A percentile compares a stretch with the other conserved stretches of the same genome.
These are phyloP conservation scores for Sugiyamaella valdiviana DNA, from an alignment of 805 yeast species.

Conservation along the genomic window DNA sequence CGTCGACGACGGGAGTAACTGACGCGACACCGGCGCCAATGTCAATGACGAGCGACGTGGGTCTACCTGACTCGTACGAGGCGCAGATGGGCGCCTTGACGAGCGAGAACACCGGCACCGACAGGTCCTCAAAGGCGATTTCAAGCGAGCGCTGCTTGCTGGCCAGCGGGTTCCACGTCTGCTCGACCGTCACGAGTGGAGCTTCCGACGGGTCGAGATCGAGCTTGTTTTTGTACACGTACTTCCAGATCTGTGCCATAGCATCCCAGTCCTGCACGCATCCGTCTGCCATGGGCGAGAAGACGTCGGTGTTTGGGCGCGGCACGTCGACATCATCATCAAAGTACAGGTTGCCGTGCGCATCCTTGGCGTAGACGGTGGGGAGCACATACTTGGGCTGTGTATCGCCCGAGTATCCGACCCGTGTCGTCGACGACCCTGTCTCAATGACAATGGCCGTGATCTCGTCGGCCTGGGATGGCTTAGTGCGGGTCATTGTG, in stretches of 20 bases:
- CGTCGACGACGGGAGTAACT: conserved; percentile 44
- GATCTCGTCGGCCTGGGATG: conserved; percentile 56
- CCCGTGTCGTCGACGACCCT: conserved; percentile 73
- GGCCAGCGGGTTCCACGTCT: conserved; percentile 61
- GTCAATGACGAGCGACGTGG: conserved; percentile 75
- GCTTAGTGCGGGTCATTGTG: conserved; percentile 16
- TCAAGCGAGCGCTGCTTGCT: conserved; percentile 55
- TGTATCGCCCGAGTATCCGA: conserved; percentile 91
- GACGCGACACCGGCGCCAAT: conserved; percentile 64
- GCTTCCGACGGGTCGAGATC: conserved; percentile 51
- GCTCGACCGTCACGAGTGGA: conserved; percentile 60
- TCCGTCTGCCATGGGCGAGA: conserved; percentile 32
- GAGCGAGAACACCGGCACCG: conserved; percentile 71
- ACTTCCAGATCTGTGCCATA: conserved; percentile 59
- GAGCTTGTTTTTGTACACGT: conserved; percentile 48
- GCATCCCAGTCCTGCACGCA: conserved; percentile 55
- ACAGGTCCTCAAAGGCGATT: conserved; percentile 64
- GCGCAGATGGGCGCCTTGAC: conserved; percentile 71
- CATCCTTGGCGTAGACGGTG: conserved; percentile 49
- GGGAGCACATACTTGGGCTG: conserved; percentile 70
- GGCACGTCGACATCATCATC: conserved; percentile 39
- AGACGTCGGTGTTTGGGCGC: conserved; percentile 29
- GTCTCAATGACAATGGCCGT: conserved; percentile 87
- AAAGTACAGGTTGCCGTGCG: conserved; percentile 24
- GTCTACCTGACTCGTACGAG: conserved; percentile 45